Percentiles rank a stretch among this genome's conserved stretches.
Evolutionary conservation across 2,329 filamentous ascomycete species (phyloP).

Genomic region (Pyrenophora teres): DNA sequence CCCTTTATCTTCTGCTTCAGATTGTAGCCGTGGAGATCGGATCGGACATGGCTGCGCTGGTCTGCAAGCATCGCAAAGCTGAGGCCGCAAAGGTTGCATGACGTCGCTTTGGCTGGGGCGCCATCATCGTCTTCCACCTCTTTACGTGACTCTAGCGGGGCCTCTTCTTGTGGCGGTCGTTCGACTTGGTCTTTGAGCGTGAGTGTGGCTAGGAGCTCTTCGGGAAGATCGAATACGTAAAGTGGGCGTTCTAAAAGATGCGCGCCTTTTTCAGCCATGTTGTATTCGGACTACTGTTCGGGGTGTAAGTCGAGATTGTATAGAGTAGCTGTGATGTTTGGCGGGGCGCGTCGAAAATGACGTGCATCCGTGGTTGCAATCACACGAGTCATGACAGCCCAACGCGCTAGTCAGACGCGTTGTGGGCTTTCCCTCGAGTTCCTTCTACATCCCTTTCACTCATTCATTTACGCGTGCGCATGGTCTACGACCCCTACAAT

Average conservation of each 20-base stretch:
- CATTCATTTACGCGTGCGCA: no score
- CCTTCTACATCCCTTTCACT: no score
- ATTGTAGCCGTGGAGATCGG: slow-evolving; percentile 93
- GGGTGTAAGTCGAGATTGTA: neutral
- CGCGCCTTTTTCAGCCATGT: slow-evolving; percentile 39
- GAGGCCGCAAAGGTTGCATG: slow-evolving; percentile 80
- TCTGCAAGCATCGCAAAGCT: slow-evolving; percentile 75
- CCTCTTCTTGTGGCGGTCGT: slow-evolving; percentile 15
- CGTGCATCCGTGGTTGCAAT: slow-evolving; percentile 2
- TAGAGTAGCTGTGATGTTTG: slow-evolving; percentile 2
- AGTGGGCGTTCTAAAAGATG: slow-evolving; percentile 46
- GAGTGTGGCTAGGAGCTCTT: slow-evolving; percentile 72
- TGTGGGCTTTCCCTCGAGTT: neutral
- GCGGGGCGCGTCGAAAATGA: slow-evolving; percentile 16
- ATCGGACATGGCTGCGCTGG: slow-evolving; percentile 83
- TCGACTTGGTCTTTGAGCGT: slow-evolving; percentile 56
- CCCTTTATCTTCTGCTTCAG: slow-evolving; percentile 87
- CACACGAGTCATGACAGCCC: slow-evolving; percentile 1
- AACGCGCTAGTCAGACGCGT: slow-evolving; percentile 1
- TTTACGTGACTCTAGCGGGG: slow-evolving; percentile 35
- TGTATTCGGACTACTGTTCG: neutral
- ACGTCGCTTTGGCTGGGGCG: slow-evolving; percentile 63
- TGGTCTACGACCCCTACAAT: no score
- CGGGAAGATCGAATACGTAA: slow-evolving; percentile 78
- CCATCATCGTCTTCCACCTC: slow-evolving; percentile 35